Conservation (phyloP, 2,329 filamentous ascomycete species). For the Elsinoe fawcettii region DNA sequence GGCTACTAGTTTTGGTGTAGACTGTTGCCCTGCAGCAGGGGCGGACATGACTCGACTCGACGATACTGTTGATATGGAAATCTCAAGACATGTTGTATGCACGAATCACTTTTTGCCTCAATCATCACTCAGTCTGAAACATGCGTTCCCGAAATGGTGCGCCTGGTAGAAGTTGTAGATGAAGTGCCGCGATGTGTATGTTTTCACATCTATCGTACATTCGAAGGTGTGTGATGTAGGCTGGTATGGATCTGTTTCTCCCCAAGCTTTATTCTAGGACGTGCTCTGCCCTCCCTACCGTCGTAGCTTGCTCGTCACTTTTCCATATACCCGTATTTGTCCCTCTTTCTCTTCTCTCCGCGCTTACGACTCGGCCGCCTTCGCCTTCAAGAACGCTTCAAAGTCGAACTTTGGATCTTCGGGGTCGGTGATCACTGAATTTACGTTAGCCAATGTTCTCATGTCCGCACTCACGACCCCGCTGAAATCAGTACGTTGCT, state of each 20-base stretch:
- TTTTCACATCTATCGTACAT: conserved; percentile 12
- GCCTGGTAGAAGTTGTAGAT: background rate
- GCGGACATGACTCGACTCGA: conserved; percentile 2
- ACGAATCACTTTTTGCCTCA: background rate
- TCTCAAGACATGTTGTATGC: conserved; percentile 11
- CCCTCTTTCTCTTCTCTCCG: background rate
- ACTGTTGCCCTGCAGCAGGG: background rate
- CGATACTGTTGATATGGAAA: conserved; percentile 13
- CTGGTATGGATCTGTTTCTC: background rate
- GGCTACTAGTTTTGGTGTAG: conserved; percentile 3
- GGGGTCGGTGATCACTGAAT: conserved; percentile 62
- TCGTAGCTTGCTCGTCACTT: background rate
- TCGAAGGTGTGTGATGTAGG: background rate
- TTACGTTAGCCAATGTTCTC: background rate
- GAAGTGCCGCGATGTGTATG: background rate
- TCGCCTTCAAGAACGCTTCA: conserved; percentile 62
- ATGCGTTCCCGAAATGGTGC: background rate
- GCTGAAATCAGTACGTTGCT: background rate
- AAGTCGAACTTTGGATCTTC: conserved; percentile 88
- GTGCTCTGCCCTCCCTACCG: background rate
- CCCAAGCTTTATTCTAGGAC: background rate
- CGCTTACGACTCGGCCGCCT: conserved; percentile 15
- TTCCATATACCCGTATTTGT: background rate
- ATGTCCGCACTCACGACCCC: background rate
- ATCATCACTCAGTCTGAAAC: too few species aligned